A percentile compares a stretch with the other conserved stretches of the same genome.
These are phyloP conservation scores for Tetrastigma voinierianum DNA, from an alignment of 164 flowering plant species.

Conservation along the genomic window DNA sequence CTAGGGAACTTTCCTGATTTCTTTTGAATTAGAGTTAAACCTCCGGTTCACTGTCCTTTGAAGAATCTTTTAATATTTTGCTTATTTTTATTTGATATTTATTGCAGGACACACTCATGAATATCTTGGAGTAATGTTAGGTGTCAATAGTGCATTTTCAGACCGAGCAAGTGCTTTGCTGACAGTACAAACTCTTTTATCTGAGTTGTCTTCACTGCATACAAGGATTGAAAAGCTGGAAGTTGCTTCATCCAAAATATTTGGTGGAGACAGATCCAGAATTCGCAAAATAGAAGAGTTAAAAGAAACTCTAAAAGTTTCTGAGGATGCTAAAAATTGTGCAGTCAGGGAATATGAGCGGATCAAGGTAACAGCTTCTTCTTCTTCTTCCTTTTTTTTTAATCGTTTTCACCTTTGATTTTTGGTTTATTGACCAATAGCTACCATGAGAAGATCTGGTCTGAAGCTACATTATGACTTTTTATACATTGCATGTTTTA, in stretches of 20 bases:
- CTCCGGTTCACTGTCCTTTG: not conserved
- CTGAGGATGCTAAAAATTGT: conserved; percentile 81
- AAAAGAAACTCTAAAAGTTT: conserved; percentile 65
- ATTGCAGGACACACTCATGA: conserved; percentile 88
- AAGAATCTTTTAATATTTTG: not conserved
- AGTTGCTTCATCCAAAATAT: conserved; percentile 81
- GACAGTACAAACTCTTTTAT: conserved; percentile 84
- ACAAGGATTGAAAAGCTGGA: conserved; percentile 77
- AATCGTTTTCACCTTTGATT: not conserved
- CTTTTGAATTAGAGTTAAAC: too few relatives aligned
- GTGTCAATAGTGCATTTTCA: conserved; percentile 79
- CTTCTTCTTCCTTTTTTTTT: too few relatives aligned
- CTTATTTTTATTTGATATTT: not conserved
- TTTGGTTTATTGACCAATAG: too few relatives aligned
- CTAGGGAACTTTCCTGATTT: too few relatives aligned
- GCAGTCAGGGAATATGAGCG: conserved; percentile 81
- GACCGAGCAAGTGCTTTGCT: conserved; percentile 87
- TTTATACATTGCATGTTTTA: too few relatives aligned
- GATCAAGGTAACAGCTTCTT: conserved; percentile 78
- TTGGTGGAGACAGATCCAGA: conserved; percentile 90
- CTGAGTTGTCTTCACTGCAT: conserved; percentile 75
- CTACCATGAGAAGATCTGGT: too few relatives aligned
- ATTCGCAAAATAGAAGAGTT: conserved; percentile 73
- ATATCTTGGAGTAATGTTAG: conserved; percentile 82
- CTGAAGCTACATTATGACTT: too few relatives aligned